Conservation (phyloP, 148 eudicot species). For the Fallopia convolvulus region DNA sequence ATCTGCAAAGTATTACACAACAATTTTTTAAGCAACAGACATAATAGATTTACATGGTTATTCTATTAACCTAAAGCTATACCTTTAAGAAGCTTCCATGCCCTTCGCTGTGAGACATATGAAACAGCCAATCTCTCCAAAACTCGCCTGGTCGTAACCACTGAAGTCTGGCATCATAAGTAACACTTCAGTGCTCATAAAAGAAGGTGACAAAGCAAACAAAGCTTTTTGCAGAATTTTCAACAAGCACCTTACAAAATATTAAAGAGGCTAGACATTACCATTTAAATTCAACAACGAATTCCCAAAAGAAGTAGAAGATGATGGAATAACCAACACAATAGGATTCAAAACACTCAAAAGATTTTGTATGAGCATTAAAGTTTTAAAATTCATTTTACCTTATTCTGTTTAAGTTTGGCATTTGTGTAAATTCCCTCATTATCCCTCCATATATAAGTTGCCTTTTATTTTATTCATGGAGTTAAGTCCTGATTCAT, state of each 20-base stretch:
- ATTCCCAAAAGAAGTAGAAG: not conserved
- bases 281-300: not conserved
- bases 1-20: conserved; percentile 32
- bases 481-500: not conserved
- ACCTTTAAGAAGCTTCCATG: conserved; percentile 99
- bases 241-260: not conserved
- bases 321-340: not conserved
- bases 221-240: not conserved
- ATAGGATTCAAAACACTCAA: not conserved
- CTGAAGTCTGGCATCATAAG: conserved; percentile 42
- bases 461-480: not conserved
- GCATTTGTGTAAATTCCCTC: not conserved
- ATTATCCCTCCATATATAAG: not conserved
- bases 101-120: conserved; percentile 74
- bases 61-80: not conserved
- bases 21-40: not conserved
- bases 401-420: not conserved
- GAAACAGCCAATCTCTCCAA: conserved; percentile 83
- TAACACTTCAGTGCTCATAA: not conserved
- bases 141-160: conserved; percentile 77
- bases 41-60: not conserved
- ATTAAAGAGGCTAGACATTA: not conserved
- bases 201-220: not conserved
- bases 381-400: not conserved
- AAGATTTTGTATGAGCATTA: not conserved